phyloP scores from a whole-genome alignment of 305 asterid genomes.

The Fraxinus sp. region DNA sequence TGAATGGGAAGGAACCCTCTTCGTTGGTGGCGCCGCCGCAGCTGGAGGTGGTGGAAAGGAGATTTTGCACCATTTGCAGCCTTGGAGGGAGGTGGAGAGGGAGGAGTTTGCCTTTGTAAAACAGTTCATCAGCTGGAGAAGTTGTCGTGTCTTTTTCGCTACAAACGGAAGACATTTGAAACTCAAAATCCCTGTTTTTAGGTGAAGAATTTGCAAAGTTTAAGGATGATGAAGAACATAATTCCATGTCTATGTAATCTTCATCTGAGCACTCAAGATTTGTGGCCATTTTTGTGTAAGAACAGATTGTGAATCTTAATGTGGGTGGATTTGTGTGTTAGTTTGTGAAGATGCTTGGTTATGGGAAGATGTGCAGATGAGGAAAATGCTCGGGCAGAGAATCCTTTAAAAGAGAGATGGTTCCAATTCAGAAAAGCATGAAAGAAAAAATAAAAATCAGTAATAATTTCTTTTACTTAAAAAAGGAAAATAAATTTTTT shows the following conservation, averaged over 20 bases:
- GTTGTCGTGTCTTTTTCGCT: constrained; percentile 31
- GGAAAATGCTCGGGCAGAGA: constrained; percentile 27
- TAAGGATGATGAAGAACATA: constrained; percentile 36
- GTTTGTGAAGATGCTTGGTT: constrained; percentile 33
- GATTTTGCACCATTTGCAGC: constrained; percentile 59
- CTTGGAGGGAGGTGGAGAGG: constrained; percentile 79
- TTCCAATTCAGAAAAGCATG: constrained; percentile 55
- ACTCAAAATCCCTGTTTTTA: constrained; percentile 71
- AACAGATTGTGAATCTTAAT: neutral
- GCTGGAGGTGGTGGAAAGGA: constrained; percentile 33
- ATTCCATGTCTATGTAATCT: constrained; percentile 76
- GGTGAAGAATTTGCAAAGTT: constrained; percentile 29
- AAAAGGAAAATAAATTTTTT: too few relatives aligned
- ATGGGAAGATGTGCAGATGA: constrained; percentile 37
- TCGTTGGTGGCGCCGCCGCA: constrained; percentile 19
- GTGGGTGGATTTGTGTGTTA: constrained; percentile 8
- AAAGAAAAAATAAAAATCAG: neutral
- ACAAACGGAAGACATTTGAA: constrained; percentile 53
- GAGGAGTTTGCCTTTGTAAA: constrained; percentile 81
- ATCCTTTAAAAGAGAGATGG: constrained; percentile 53
- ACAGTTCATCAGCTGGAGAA: constrained; percentile 84
- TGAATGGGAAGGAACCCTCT: constrained; percentile 21
- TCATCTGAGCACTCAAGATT: constrained; percentile 36
- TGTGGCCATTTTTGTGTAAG: constrained; percentile 36
- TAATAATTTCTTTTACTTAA: neutral